These are phyloP conservation scores for Aspergillus tamarii DNA, from an alignment of 2,329 filamentous ascomycete species.

Conservation along the genomic window DNA sequence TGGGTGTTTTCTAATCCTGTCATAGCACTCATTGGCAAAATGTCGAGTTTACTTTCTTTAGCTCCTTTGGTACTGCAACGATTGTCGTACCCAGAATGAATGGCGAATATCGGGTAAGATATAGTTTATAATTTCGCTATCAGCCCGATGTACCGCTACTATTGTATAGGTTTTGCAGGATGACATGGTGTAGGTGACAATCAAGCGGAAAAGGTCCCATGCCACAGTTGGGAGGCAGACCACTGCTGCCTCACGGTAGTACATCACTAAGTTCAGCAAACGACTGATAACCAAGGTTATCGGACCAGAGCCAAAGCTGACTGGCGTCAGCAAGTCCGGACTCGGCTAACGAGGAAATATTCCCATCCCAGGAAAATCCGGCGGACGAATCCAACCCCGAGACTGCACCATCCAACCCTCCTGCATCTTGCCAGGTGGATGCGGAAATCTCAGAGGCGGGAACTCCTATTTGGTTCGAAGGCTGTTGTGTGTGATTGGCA, in stretches of 20 bases:
- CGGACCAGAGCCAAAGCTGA: constrained; percentile 3
- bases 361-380: constrained; percentile 5
- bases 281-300: neutral
- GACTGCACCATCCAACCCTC: neutral
- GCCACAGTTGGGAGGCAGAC: neutral
- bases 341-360: constrained; percentile 1
- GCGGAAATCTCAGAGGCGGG: neutral
- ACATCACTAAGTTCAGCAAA: constrained; percentile 5
- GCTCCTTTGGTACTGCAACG: too few relatives aligned
- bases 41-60: too few relatives aligned
- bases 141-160: too few relatives aligned
- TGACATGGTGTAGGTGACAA: neutral
- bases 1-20: too few relatives aligned
- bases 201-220: neutral
- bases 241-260: neutral
- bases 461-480: neutral
- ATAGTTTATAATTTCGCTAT: too few relatives aligned
- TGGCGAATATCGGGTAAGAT: too few relatives aligned
- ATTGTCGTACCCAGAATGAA: too few relatives aligned
- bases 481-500: neutral
- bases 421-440: neutral
- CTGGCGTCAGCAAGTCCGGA: constrained; percentile 4
- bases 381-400: neutral
- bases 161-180: neutral
- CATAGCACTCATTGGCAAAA: too few relatives aligned